phyloP scores from a whole-genome alignment of 108 stramenopile genomes.

The Cyclostephanos tholiformis region DNA sequence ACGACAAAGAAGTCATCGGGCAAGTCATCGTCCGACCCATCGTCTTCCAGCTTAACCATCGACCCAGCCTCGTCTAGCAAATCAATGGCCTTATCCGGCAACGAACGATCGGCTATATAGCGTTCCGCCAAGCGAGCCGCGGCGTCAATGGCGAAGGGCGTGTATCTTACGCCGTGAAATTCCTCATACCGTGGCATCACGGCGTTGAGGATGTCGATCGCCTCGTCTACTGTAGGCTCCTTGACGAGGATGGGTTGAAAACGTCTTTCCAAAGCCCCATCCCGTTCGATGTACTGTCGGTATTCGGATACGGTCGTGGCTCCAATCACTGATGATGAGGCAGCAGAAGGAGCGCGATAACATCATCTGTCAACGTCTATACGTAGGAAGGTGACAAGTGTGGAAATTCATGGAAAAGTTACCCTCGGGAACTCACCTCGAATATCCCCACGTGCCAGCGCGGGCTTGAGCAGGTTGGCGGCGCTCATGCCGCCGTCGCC shows the following conservation, averaged over 20 bases:
- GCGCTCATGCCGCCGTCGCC: conserved; percentile 90
- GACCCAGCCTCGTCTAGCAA: conserved; percentile 96
- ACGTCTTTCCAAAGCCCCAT: conserved; percentile 86
- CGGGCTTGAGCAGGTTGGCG: conserved; percentile 89
- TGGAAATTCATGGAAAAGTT: neutral
- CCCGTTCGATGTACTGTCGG: conserved; percentile 86
- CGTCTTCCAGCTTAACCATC: conserved; percentile 76
- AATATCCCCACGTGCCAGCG: conserved; percentile 79
- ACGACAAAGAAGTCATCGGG: conserved; percentile 63
- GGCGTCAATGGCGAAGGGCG: conserved; percentile 62
- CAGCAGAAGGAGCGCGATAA: neutral
- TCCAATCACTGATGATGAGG: conserved; percentile 60
- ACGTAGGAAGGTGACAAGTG: neutral
- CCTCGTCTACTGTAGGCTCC: conserved; percentile 85
- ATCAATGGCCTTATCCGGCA: conserved; percentile 92
- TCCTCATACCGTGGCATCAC: conserved; percentile 81
- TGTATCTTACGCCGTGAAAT: conserved; percentile 76
- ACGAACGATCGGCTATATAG: conserved; percentile 73
- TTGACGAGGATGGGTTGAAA: conserved; percentile 84
- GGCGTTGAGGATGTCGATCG: conserved; percentile 78
- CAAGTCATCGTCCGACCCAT: conserved; percentile 56
- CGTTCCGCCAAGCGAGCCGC: conserved; percentile 73
- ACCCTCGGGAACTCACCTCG: conserved; percentile 17
- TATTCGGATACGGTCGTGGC: conserved; percentile 91
- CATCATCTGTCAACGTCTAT: neutral